Base-by-base conservation (phyloP, 1,139 yeast species). In the Debaryomyces coudertii region DNA sequence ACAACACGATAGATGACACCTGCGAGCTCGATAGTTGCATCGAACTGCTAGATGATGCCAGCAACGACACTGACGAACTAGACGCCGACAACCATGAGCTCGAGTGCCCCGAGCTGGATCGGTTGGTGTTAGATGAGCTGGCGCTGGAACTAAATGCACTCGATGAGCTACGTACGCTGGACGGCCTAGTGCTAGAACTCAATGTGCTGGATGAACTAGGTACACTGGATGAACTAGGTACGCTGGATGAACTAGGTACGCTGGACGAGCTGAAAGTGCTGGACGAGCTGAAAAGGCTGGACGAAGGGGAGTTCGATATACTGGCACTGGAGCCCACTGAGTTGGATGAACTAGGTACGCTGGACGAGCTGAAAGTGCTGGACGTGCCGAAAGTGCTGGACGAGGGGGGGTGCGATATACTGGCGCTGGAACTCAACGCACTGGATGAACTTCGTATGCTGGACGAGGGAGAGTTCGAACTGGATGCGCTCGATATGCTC, bases 1-100 rank as follows among this genome's bases (percentile, higher is more conserved):
- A 42, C 29, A 51, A 44, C 7, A 41, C 28, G 15, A 42, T 22
- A 11, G 47, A 34, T 4, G 43, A 33, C 11, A 42, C 36, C 22
- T 36, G 31, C 31, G 43, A 22, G 27, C 42, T 35, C 18, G 50
- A 30, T 5, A 36, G 14, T n/a, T n/a, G n/a, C n/a, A n/a, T n/a
- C n/a, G n/a, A n/a, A 36, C n/a, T 20, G 22, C 22, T 20, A 5
- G 22, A 20, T 20, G 5, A 5, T 20, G 22, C 22, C 22, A 20
- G 22, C 22, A 20, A 5, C 28, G 7, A 9, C 28, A 25, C 7
- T 7, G 28, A 25, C 12, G 28, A 25, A n/a, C 28, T 25, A 7
- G 50, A 42, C 3, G 36, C 27, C 9, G 40, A 9, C 9, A 36
- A 9, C 28, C 11, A n/a, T 7, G 28, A 25, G 38, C 20, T n/a